These are phyloP conservation scores for Monosporascus ibericus DNA, from an alignment of 2,329 filamentous ascomycete genomes.

Conservation along the genomic window DNA sequence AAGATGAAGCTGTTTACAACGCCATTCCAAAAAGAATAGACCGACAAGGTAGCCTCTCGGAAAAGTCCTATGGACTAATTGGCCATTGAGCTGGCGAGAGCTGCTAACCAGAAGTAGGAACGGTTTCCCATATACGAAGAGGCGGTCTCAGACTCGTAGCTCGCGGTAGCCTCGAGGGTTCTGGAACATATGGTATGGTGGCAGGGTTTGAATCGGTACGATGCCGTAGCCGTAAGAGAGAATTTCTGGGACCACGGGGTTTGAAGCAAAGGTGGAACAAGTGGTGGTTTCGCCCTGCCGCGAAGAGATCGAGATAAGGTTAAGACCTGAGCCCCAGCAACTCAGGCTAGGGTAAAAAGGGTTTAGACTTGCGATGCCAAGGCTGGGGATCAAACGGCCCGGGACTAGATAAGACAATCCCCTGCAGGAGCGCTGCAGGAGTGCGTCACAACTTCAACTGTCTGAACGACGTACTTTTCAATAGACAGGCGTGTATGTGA, in stretches of 20 bases:
- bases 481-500: too few species aligned
- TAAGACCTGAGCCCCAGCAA: conserved; percentile 16
- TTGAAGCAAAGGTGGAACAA: conserved; percentile 44
- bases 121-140: background rate
- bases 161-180: background rate
- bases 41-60: conserved; percentile 6
- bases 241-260: conserved; percentile 17
- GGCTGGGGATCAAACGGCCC: conserved; percentile 16
- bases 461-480: too few species aligned
- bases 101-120: background rate
- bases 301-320: conserved; percentile 20
- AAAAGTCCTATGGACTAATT: too few species aligned
- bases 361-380: conserved; percentile 16
- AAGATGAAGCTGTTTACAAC: conserved; percentile 12
- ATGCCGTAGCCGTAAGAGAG: background rate
- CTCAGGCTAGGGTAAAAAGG: conserved; percentile 6
- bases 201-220: background rate
- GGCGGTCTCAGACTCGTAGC: background rate
- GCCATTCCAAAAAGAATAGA: conserved; percentile 4
- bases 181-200: background rate
- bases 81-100: background rate
- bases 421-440: too few species aligned
- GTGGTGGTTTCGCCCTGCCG: conserved; percentile 36
- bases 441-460: too few species aligned
- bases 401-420: background rate